Percentiles rank a stretch among this genome's conserved stretches.
Conservation (phyloP, 352 stramenopile genomes). For the Salisapilia sapeloensis region DNA sequence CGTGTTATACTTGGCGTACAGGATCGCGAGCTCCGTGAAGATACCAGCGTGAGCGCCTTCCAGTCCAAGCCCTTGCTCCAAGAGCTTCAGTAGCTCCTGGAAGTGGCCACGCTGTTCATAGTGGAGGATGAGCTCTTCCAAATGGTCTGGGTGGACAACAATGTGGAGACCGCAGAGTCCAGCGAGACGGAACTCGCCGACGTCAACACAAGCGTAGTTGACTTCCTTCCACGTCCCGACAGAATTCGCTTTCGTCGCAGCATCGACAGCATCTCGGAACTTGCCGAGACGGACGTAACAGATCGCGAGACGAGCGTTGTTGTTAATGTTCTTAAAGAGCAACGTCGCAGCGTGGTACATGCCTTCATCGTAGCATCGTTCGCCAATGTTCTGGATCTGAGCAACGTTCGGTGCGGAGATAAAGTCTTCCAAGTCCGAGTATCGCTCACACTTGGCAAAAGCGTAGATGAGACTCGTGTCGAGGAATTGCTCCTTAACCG, state of each 20-base stretch:
- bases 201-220: conserved; percentile 96
- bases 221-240: conserved; percentile 99
- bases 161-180: conserved; percentile 97
- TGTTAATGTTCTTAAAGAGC: conserved; percentile 99
- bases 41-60: conserved; percentile 98
- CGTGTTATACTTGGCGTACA: conserved; percentile 99
- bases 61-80: conserved; percentile 97
- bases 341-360: conserved; percentile 98
- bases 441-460: conserved; percentile 96
- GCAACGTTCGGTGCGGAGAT: conserved; percentile 98
- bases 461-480: conserved; percentile 99
- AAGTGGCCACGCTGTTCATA: conserved; percentile 97
- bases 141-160: conserved; percentile 98
- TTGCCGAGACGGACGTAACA: conserved; percentile 98
- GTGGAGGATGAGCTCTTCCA: conserved; percentile 98
- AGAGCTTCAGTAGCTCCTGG: conserved; percentile 92
- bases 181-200: conserved; percentile 97
- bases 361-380: conserved; percentile 96
- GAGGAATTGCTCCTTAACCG: conserved; percentile 97
- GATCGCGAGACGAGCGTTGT: conserved; percentile 99
- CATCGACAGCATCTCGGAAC: conserved; percentile 98
- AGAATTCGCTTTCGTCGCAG: conserved; percentile 97
- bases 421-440: conserved; percentile 98
- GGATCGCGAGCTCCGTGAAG: conserved; percentile 98
- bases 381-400: conserved; percentile 98